phyloP scores from a whole-genome alignment of 2,329 filamentous ascomycete genomes.

The Talaromyces sp. region DNA sequence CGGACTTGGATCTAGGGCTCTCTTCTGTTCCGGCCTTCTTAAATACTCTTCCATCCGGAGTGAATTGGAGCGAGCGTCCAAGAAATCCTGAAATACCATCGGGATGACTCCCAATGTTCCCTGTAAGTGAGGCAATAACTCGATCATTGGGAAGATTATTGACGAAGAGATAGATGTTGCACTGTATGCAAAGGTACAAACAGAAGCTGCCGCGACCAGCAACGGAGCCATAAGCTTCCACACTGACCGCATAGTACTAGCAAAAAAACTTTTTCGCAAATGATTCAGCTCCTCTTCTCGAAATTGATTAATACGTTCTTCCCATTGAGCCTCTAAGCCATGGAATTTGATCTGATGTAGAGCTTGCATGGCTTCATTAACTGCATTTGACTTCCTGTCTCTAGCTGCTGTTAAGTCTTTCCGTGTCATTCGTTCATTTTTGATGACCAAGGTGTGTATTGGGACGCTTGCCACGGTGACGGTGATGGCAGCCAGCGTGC shows the following conservation, averaged over 20 bases:
- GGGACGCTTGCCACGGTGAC: slow-evolving; percentile 62
- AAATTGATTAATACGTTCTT: slow-evolving; percentile 62
- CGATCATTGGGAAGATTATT: slow-evolving; percentile 2
- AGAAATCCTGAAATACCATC: slow-evolving; percentile 2
- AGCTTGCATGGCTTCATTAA: slow-evolving; percentile 71
- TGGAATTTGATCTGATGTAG: slow-evolving; percentile 84
- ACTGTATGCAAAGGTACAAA: neutral
- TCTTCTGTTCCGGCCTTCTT: neutral
- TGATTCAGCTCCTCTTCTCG: slow-evolving; percentile 41
- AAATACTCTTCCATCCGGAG: neutral
- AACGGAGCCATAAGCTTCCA: slow-evolving; percentile 1
- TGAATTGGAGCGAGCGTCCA: neutral
- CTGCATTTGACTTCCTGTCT: slow-evolving; percentile 68
- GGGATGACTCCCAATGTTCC: neutral
- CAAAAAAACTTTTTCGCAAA: neutral
- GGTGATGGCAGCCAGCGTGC: slow-evolving; percentile 60
- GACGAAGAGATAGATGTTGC: neutral
- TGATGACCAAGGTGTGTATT: neutral
- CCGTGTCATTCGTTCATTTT: slow-evolving; percentile 41
- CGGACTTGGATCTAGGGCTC: neutral
- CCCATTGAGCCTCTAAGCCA: slow-evolving; percentile 70
- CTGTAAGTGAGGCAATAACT: slow-evolving; percentile 3
- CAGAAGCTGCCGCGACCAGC: neutral
- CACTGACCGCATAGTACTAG: neutral
- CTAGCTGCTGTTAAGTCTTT: slow-evolving; percentile 69